Evolutionary conservation across 2,329 filamentous ascomycete species (phyloP), one percentile per base, ranked within the genome.

Genomic region (Dothideomycetidae sp.): DNA sequence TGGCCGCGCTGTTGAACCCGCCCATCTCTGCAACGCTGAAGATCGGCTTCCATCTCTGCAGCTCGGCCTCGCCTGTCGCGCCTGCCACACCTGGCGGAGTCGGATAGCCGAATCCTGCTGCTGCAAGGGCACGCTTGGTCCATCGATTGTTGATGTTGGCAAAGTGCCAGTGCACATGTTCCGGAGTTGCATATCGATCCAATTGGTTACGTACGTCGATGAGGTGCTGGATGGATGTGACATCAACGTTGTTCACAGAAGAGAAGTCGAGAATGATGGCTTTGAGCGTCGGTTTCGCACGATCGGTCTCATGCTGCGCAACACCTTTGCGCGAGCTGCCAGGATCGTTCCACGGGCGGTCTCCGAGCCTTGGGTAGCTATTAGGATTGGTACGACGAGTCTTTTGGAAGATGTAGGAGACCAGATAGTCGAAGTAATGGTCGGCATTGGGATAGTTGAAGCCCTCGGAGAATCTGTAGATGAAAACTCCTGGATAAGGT

Each of bases 391-490:
- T 93, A 19, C 83, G 78, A 26, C 80, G 75, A 2, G 86, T 93
- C 42, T 77, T 62, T 30, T 54, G 50, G 44, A 67, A 63, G n/a
- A 66, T 62, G 5, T 52, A 49, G 3, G 56, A 45, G 1, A 59
- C 52, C 33, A 67, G 53, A 51, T 83, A 73, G 51, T 94, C 85
- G 40, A 93, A 73, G 46, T 92, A 85, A 54, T 83, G 78, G 51
- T 83, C 83, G 13, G 85, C 85, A 49, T 93, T 98, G 42, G 88
- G 84, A 52, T 96, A 98, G 60, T 90, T 93, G 68, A 93, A 93
- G 30, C 86, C 83, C 61, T 96, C 88, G 0, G 81, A 76, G 58
- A 93, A 94, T 31, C 88, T 77, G 63, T 93, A 96, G 52, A 96
- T 93, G 60, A 96, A 93, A 47, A 98, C 71, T 36, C 90, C 90